Percentiles rank a stretch among this genome's conserved stretches.
These are phyloP conservation scores for Xerocomus subilludens DNA, from an alignment of 1,284 basidiomycete genomes.

Conservation along the genomic window DNA sequence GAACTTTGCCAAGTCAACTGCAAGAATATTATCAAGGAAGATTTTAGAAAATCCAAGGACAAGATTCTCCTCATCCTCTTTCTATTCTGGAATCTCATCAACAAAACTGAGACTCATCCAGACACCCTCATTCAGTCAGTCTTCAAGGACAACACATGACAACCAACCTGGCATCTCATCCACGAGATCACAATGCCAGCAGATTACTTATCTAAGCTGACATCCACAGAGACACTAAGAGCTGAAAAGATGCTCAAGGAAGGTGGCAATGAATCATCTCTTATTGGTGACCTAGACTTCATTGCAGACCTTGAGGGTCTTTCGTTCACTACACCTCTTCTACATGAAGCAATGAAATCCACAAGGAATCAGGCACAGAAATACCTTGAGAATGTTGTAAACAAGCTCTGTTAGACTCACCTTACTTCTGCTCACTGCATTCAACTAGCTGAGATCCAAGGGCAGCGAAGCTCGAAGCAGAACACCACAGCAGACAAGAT, in stretches of 20 bases:
- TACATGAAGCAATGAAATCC: conserved; percentile 42
- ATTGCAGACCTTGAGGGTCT: conserved; percentile 45
- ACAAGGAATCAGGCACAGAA: conserved; percentile 41
- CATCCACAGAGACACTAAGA: conserved; percentile 22
- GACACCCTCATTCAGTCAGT: conserved; percentile 33
- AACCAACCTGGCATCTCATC: conserved; percentile 36
- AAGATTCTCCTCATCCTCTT: conserved; percentile 40
- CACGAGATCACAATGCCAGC: conserved; percentile 23
- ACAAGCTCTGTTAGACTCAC: conserved; percentile 39
- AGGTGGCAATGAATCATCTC: conserved; percentile 33
- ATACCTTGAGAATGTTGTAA: conserved; percentile 42
- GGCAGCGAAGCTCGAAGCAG: conserved; percentile 37
- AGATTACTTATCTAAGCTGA: conserved; percentile 26
- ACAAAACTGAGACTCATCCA: conserved; percentile 34
- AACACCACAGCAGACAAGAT: conserved; percentile 34
- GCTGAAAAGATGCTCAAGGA: conserved; percentile 47
- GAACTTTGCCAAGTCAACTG: conserved; percentile 38
- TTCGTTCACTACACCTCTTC: conserved; percentile 25
- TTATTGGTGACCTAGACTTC: conserved; percentile 49
- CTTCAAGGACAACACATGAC: conserved; percentile 32
- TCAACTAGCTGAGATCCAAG: conserved; percentile 44
- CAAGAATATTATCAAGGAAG: conserved; percentile 38
- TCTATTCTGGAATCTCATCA: conserved; percentile 35
- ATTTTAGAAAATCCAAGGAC: conserved; percentile 45
- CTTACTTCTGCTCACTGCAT: conserved; percentile 30